Evolutionary conservation across 2,329 filamentous ascomycete species (phyloP).

Genomic region (Fusarium mexicanum): DNA sequence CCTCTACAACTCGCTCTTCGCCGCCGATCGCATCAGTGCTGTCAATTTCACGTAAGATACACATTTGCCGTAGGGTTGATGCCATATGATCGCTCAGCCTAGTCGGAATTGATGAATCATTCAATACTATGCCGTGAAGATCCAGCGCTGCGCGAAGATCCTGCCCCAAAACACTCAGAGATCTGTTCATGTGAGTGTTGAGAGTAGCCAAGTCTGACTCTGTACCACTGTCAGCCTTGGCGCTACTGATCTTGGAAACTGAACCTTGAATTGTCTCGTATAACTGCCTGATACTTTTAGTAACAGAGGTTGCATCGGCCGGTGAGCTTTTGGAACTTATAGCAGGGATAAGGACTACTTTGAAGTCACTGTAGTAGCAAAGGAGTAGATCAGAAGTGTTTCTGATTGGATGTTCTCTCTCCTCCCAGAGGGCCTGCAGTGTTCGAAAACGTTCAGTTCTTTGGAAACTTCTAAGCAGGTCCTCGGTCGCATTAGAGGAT

Average conservation of each 20-base stretch:
- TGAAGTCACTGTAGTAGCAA: conserved; percentile 23
- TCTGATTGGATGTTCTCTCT: not conserved
- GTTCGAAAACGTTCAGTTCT: not conserved
- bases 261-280: not conserved
- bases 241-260: not conserved
- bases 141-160: conserved; percentile 8
- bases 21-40: not conserved
- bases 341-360: not conserved
- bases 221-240: not conserved
- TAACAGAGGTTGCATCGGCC: not conserved
- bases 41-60: not conserved
- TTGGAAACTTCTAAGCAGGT: not conserved
- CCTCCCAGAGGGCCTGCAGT: not conserved
- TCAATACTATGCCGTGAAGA: not conserved
- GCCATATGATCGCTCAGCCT: conserved; percentile 11
- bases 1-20: rapidly evolving
- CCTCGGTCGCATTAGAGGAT: not conserved
- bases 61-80: not conserved
- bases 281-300: not conserved
- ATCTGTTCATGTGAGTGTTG: not conserved
- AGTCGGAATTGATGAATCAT: not conserved
- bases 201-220: conserved; percentile 6
- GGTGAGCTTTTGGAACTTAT: not conserved
- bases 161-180: not conserved
- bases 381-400: not conserved